A percentile compares a stretch with the other conserved stretches of the same genome.
Conservation (phyloP, 129 eudicot species). For the Lactuca saligna region DNA sequence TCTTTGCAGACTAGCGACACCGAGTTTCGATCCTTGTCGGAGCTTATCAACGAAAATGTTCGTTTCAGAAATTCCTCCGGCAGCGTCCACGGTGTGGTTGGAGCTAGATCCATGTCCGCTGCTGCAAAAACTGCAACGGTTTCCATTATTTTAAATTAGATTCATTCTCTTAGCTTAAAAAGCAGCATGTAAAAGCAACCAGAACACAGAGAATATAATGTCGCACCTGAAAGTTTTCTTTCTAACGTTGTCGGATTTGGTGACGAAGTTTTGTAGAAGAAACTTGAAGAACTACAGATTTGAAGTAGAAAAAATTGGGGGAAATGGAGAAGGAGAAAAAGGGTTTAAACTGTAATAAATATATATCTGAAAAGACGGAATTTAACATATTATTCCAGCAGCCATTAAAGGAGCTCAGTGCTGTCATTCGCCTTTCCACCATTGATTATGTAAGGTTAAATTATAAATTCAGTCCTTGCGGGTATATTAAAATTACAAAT, state of each 20-base stretch:
- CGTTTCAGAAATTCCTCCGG: conserved; percentile 67
- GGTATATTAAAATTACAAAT: neutral
- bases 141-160: neutral
- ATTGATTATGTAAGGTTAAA: neutral
- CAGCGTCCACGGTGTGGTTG: conserved; percentile 32
- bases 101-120: conserved; percentile 40
- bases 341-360: neutral
- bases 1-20: conserved; percentile 74
- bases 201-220: neutral
- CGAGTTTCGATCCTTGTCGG: conserved; percentile 62
- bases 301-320: neutral
- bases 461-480: neutral
- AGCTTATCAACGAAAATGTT: conserved; percentile 52
- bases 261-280: neutral
- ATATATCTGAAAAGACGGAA: conserved; percentile 6
- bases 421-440: conserved; percentile 18
- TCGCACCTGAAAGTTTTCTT: neutral
- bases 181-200: neutral
- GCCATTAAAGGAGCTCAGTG: conserved; percentile 21
- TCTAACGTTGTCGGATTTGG: neutral
- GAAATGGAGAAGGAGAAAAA: neutral
- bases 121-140: neutral
- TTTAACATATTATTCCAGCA: conserved; percentile 8
- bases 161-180: neutral
- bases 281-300: neutral